Evolutionary conservation across 331 rosid species (phyloP).

Genomic region (Malus hybrid): DNA sequence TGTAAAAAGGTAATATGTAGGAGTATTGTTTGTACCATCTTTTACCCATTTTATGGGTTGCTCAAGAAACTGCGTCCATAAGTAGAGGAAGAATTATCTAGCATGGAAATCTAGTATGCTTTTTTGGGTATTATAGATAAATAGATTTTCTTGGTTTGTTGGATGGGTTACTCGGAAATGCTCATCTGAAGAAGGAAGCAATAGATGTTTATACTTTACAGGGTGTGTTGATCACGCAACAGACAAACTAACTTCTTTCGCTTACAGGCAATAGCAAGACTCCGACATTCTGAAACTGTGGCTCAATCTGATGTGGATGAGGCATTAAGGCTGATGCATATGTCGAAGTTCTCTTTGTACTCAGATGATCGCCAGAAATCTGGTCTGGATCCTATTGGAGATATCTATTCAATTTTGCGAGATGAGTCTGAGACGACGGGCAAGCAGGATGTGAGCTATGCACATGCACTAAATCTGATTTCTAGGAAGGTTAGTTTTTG

Average conservation of each 20-base stretch:
- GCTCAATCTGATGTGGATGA: conserved; percentile 99
- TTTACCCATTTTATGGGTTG: neutral
- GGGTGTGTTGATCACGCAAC: neutral
- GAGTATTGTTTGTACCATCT: neutral
- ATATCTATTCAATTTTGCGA: conserved; percentile 84
- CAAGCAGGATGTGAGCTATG: conserved; percentile 79
- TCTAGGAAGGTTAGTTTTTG: conserved; percentile 70
- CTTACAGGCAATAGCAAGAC: conserved; percentile 86
- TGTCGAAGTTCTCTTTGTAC: conserved; percentile 94
- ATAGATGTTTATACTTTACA: neutral
- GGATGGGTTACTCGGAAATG: neutral
- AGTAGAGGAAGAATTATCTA: neutral
- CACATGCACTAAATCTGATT: conserved; percentile 87
- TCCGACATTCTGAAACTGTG: conserved; percentile 72
- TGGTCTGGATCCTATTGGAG: conserved; percentile 93
- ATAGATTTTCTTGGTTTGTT: too few species aligned
- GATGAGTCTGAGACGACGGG: conserved; percentile 86
- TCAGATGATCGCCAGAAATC: conserved; percentile 92
- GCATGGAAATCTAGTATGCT: neutral
- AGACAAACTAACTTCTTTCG: conserved; percentile 7
- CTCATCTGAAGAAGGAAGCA: neutral
- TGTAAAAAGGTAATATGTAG: neutral
- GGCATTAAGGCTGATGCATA: conserved; percentile 94
- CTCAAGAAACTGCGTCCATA: neutral
- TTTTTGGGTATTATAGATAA: too few species aligned